These are phyloP conservation scores for Betula pendula DNA, from an alignment of 306 rosid genomes.

Conservation along the genomic window DNA sequence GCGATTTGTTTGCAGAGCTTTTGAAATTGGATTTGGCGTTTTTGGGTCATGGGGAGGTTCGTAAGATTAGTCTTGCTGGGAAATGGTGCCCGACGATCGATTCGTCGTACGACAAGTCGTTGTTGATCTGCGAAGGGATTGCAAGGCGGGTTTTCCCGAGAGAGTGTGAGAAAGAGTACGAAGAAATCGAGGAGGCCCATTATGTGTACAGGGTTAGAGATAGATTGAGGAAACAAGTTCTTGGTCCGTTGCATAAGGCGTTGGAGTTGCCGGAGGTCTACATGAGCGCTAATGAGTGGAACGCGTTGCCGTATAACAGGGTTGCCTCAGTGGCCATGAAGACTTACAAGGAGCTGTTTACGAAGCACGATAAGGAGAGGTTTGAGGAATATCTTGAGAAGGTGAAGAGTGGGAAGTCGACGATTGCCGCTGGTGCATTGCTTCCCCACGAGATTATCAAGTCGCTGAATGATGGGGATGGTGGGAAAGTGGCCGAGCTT, in stretches of 20 bases:
- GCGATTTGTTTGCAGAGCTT: constrained; percentile 12
- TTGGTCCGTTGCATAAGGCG: constrained; percentile 6
- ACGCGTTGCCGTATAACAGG: constrained; percentile 20
- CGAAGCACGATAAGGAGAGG: constrained; percentile 37
- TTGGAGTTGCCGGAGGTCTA: constrained; percentile 21
- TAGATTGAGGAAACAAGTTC: constrained; percentile 12
- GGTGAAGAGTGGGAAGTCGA: constrained; percentile 29
- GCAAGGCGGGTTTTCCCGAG: constrained; percentile 16
- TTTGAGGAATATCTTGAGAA: constrained; percentile 29
- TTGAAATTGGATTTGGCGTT: background rate
- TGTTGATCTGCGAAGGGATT: constrained; percentile 21
- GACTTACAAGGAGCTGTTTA: constrained; percentile 20
- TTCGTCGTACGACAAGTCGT: constrained; percentile 1
- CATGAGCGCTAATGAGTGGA: constrained; percentile 20
- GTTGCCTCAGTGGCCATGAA: constrained; percentile 48
- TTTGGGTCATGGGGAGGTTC: background rate
- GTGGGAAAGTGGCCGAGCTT: constrained; percentile 34
- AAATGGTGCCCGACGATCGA: constrained; percentile 21
- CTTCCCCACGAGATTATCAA: constrained; percentile 43
- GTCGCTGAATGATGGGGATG: constrained; percentile 13
- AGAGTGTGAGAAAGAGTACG: constrained; percentile 4
- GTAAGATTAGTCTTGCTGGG: constrained; percentile 3
- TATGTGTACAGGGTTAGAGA: constrained; percentile 8
- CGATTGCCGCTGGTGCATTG: constrained; percentile 45
- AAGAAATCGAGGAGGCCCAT: constrained; percentile 8